Evolutionary conservation across 1,284 basidiomycete genomes (phyloP).

Genomic region (Naganishia sp.): DNA sequence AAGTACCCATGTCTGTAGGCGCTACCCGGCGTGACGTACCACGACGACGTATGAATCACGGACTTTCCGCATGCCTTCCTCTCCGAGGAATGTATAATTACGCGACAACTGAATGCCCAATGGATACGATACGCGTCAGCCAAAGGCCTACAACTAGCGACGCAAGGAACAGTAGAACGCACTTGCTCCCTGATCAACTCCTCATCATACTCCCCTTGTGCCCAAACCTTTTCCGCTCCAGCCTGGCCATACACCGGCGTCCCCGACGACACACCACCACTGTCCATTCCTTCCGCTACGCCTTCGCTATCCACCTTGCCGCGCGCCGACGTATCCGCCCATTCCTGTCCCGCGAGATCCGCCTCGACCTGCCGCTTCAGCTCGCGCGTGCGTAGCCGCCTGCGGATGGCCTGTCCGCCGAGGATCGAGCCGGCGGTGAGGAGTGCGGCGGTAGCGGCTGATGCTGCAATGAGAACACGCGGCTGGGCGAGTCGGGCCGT

Average conservation of each 20-base stretch:
- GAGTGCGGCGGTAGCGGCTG: constrained; percentile 40
- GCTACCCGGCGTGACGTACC: constrained; percentile 28
- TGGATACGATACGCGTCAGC: background rate
- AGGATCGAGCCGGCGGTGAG: constrained; percentile 49
- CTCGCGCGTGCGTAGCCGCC: constrained; percentile 47
- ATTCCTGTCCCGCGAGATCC: constrained; percentile 43
- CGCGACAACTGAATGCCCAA: constrained; percentile 70
- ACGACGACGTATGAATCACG: constrained; percentile 77
- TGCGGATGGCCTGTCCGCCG: constrained; percentile 49
- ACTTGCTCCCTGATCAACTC: constrained; percentile 69
- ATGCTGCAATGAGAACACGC: constrained; percentile 30
- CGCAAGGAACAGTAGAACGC: constrained; percentile 33
- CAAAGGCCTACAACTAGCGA: background rate
- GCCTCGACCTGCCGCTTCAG: constrained; percentile 51
- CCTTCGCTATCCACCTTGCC: constrained; percentile 39
- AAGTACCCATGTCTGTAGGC: background rate
- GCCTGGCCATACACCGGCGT: constrained; percentile 24
- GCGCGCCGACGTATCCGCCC: constrained; percentile 22
- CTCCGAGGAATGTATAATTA: constrained; percentile 93
- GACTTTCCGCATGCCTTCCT: constrained; percentile 80
- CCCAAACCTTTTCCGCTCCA: constrained; percentile 38
- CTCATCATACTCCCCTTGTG: constrained; percentile 64
- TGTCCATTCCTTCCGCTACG: constrained; percentile 2
- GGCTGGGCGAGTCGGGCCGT: background rate
- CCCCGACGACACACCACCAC: constrained; percentile 26